Evolutionary conservation across 768 basidiomycete genomes (phyloP), one percentile per base, ranked within the genome.

Genomic region (Dictyophora rubrovolvata): DNA sequence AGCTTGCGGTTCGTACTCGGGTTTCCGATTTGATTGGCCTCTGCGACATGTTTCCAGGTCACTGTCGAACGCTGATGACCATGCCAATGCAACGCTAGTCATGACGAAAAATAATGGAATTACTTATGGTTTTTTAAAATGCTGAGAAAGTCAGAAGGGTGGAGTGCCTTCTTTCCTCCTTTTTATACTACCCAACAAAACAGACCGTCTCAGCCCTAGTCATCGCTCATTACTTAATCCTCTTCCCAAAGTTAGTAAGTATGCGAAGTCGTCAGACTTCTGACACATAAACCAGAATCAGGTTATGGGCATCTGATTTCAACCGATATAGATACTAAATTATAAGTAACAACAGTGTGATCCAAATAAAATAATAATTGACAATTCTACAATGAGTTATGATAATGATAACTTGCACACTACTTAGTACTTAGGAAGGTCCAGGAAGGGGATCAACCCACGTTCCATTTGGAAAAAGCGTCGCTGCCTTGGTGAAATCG

Each of bases 401-500:
- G 12, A 35, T 16, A 35, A 55, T 28, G 28, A 28, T 28, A 28
- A 28, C 28, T 28, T 28, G 28, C 28, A 28, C 28, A 28, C 28
- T 22, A 22, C 14, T 22, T 50, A 34, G 58, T 36, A 37, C 23
- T 60, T 65, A 74, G 23, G 86, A 84, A 53, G 86, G 75, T n/a
- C 90, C 91, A 11, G 82, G 75, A 18, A 74, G 70, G 21, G 92
- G 83, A 67, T 89, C 78, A 48, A 82, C 75, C 88, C 88, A 93
- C 16, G 88, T 89, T 54, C 87, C 86, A 68, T 93, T 92, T 1
- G 84, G 81, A 76, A 81, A 86, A 54, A 88, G 71, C 3, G 79
- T 83, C 7, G 87, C 89, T 6, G 89, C 77, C 75, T 79, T 87
- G 0, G 91, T 90, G 65, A 87, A 93, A 70, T 92, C 89, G 16